Base-by-base conservation (phyloP, 495 filamentous ascomycete genomes). In the Penicillium waksmanii region DNA sequence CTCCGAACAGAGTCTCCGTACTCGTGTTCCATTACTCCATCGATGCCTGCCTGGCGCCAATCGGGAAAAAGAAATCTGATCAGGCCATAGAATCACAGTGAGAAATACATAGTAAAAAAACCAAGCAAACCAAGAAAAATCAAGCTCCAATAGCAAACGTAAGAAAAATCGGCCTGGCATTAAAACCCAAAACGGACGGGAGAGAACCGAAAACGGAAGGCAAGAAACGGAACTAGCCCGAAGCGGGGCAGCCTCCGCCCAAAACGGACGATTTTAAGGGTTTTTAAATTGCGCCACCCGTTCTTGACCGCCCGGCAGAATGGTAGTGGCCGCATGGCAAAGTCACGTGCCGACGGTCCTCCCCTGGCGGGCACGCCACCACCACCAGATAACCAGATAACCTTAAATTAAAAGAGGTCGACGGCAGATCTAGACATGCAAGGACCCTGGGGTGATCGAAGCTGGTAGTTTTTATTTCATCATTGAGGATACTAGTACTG, bases 141-240 rank as follows among this genome's bases (percentile, higher is more conserved):
- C 15, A 12, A n/a, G 11, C 36, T 38, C 36, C 11, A 38, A 13
- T 38, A n/a, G 36, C 36, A 44, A 44, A 19, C 42, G 42, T 44
- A 44, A 44, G 42, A 44, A 44, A 44, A 44, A 44, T 18, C 15
- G 2, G n/a, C 17, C 17, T 13, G 11, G 6, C 17, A 19, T 18
- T 19, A 6, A 44, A 44, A 12, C 17, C 17, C 17, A 44, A 44
- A n/a, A 44, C 42, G 42, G n/a, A 44, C 42, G 15, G 42, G 27
- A 31, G 27, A 31, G 8, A 31, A 2, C 17, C 12, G 42, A 44
- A 44, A 44, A 17, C 42, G 42, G 42, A 44, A 44, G n/a, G 13
- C n/a, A 19, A 19, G 3, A 25, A 48, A 48, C 46, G 46, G 46
- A 48, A 48, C 46, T 48, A 48, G 46, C 19, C 46, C 46, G 46